Percentiles rank a stretch among this genome's conserved stretches.
These are phyloP conservation scores for Fraxinus albicans DNA, from an alignment of 305 asterid genomes.

Conservation along the genomic window DNA sequence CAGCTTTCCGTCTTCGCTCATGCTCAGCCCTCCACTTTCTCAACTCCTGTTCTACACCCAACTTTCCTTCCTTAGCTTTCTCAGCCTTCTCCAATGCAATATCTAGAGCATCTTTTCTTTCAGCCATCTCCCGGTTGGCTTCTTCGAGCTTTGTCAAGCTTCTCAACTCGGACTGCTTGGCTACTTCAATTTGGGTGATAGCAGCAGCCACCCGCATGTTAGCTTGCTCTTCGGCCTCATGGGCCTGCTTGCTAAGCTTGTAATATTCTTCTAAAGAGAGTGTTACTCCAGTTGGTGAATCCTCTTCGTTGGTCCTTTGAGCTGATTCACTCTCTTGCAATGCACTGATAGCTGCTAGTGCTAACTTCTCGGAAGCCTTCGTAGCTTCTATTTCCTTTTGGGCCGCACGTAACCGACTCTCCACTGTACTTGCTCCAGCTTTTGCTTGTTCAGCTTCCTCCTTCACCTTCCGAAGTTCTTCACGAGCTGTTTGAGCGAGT, in stretches of 20 bases:
- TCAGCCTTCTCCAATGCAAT: conserved; percentile 62
- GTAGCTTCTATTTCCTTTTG: conserved; percentile 85
- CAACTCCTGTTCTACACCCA: conserved; percentile 72
- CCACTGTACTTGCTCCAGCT: conserved; percentile 51
- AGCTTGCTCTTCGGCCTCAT: conserved; percentile 86
- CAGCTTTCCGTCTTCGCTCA: conserved; percentile 58
- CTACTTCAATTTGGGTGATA: conserved; percentile 59
- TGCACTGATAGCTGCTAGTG: conserved; percentile 76
- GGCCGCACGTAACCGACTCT: conserved; percentile 59
- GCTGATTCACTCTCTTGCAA: conserved; percentile 63
- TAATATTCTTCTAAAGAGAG: conserved; percentile 77
- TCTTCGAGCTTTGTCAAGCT: conserved; percentile 69
- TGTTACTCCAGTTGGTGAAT: conserved; percentile 51
- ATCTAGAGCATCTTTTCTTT: conserved; percentile 52
- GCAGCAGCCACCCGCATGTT: conserved; percentile 62
- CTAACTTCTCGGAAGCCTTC: conserved; percentile 76
- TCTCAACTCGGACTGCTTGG: conserved; percentile 63
- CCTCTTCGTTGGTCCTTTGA: conserved; percentile 33
- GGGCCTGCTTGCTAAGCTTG: conserved; percentile 79
- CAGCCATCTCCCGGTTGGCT: conserved; percentile 43
- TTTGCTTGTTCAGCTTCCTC: conserved; percentile 73
- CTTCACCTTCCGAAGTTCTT: conserved; percentile 56
- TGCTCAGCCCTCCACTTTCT: conserved; percentile 78
- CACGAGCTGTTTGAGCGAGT: conserved; percentile 43
- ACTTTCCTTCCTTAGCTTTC: conserved; percentile 66